Base-by-base conservation (phyloP, 2,329 filamentous ascomycete species). In the Penicillium sp. region DNA sequence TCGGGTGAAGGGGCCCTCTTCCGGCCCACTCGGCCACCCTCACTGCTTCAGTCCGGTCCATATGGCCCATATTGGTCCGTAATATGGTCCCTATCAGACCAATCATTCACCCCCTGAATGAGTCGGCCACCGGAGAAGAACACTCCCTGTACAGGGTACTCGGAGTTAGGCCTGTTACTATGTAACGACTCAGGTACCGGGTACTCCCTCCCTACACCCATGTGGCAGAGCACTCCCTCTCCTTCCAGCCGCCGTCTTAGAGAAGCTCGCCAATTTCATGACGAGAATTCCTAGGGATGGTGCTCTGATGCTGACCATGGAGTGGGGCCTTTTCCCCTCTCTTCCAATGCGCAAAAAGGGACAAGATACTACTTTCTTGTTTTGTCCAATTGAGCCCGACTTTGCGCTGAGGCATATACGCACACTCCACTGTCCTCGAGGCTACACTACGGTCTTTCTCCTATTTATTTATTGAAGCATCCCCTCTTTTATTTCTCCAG, bases 261-360 rank as follows among this genome's bases (percentile, higher is more conserved):
- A 48, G 48, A 55, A 54, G 44, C 56, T 57, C 36, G 4, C 56
- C 50, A 59, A 60, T 60, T 57, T 9, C 53, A 67, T 65, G 63
- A 72, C 70, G 70, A 71, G 64, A 71, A 72, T 73, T 69, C 64
- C 59, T 65, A 70, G 69, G 69, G 60, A 70, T 66, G 57, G 67
- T 9, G 36, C 16, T 10, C 9, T 65, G 64, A 61, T 65, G 63
- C 63, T 56, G 13, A 39, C 18, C 58, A 52, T 49, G 41, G 44
- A 52, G 65, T 69, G 67, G 69, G 68, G 57, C 63, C 62, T 42
- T 42, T 47, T 45, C 54, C 52, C 56, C 49, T 49, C 9, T 5
- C 16, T 9, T 10, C 16, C 8, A 18, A 39, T 39, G 36, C 36
- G 13, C 6, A 13, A 21, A 3, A 21, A 6, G 4, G 5, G 36